Base-by-base conservation (phyloP, 164 flowering plant genomes). In the Dillenia turbinata region DNA sequence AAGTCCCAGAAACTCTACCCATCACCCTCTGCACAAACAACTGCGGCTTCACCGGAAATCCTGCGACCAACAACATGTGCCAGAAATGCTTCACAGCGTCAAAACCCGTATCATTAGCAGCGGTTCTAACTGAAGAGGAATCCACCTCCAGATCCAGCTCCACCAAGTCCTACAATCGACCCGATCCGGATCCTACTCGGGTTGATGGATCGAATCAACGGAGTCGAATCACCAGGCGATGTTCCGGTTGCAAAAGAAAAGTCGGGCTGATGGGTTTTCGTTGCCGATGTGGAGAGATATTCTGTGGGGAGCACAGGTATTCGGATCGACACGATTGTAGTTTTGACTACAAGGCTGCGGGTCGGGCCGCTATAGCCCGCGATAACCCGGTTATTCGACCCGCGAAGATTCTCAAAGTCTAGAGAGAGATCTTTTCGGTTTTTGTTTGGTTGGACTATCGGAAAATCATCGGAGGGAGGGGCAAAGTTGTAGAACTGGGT, bases 381-480 rank as follows among this genome's bases (percentile, higher is more conserved):
- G 84, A 73, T 49, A 80, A 80, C 58, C 84, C 84, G 66, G 78
- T 80, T n/a, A 81, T 80, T 11, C 73, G 59, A 56, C 81, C 84
- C 2, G 81, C 79, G 11, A 80, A 80, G 77, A 71, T 80, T 49
- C 54, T 70, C 40, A 72, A 61, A 69, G 54, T 79, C 47, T 79
- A 73, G 73, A 61, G 52, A 9, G 44, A 26, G 13, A 1, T 40
- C 9, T 19, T 19, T 19, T 19, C 1, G 22, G 22, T 1, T 19
- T 19, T 19, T 19, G 22, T 19, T 1, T 19, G 1, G 22, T 19
- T 19, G 22, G 1, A 1, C 22, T 1, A 19, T 19, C 22, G 22
- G 22, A 19, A 19, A 19, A 19, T 19, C 22, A 19, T 19, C 22
- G 19, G 24, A 12, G 16, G 33, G 64, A 22, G 22, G 46, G 17